Base-by-base conservation (phyloP, 345 rosid genomes). In the Orychophragmus violaceus region DNA sequence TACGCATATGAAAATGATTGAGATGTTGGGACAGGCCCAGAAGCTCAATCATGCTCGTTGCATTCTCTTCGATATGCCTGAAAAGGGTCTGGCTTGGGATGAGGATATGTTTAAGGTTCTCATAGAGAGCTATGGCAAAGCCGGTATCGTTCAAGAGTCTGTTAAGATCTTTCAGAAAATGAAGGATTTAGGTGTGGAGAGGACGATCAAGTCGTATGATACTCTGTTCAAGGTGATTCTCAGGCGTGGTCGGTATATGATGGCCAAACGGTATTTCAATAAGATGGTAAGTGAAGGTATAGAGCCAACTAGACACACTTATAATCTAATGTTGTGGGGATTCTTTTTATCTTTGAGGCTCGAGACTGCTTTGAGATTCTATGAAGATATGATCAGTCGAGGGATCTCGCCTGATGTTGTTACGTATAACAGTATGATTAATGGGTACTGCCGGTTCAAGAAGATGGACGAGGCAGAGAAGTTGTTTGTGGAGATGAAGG, bases 11-110 rank as follows among this genome's bases (percentile, higher is more conserved):
- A 87, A 87, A 76, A 89, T 89, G 35, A 84, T 92, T 59, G 80
- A 87, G 83, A 86, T 86, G 56, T 33, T 92, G 5, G 93, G 98
- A n/a, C 62, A 82, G 55, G 89, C 78, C 22, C 75, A 79, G 0
- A 92, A 85, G 84, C 84, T 89, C 36, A 87, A 92, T 41, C 93
- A 89, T 44, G 97, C 98, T 4, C 78, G 96, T 13, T 87, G 96
- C 70, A 89, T 92, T 64, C 69, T 92, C 22, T 28, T 89, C 28
- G 96, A 92, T 42, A 92, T 92, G 98, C 95, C 96, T 3, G 81
- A 83, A 42, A 92, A 86, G 67, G 88, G 97, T 16, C 79, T 86
- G 35, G 75, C 80, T 57, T 92, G 93, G 91, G 93, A 92, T 32
- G 96, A 89, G 58, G 90, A 91, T 64, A 78, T 91, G 83, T 89